These are phyloP conservation scores for Melanopsichium pennsylvanicum DNA, from an alignment of 1,284 basidiomycete species.

Conservation along the genomic window DNA sequence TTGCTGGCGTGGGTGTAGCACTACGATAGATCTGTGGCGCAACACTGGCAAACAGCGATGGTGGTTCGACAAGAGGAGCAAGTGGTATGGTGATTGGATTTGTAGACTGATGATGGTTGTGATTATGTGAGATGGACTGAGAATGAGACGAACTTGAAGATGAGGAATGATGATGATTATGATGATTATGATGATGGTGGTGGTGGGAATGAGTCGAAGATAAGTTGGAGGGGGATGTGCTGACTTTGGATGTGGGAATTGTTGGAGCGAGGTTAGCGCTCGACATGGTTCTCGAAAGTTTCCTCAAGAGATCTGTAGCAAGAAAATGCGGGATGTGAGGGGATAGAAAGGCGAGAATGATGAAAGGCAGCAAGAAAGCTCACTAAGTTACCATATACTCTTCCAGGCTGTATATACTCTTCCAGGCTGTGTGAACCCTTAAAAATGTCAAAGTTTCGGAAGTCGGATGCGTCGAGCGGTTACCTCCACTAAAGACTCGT, in stretches of 20 bases:
- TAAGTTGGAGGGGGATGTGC: conserved; percentile 1
- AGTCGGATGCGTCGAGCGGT: conserved; percentile 13
- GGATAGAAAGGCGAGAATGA: not conserved
- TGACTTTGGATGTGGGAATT: not conserved
- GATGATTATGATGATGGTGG: conserved; percentile 10
- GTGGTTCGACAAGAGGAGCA: conserved; percentile 48
- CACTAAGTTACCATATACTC: too few species aligned
- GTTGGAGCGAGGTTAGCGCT: conserved; percentile 20
- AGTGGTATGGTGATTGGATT: too few species aligned
- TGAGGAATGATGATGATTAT: too few species aligned
- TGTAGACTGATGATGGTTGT: too few species aligned
- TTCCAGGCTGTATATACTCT: too few species aligned
- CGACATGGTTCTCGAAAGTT: too few species aligned
- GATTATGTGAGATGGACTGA: not conserved
- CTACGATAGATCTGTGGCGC: conserved; percentile 59
- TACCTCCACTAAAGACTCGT: too few species aligned
- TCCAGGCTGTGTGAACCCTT: too few species aligned
- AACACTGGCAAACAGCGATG: conserved; percentile 51
- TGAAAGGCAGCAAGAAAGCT: too few species aligned
- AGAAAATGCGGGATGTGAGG: not conserved
- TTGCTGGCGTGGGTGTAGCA: conserved; percentile 36
- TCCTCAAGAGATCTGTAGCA: too few species aligned
- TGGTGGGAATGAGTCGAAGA: conserved; percentile 12
- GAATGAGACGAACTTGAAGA: not conserved
- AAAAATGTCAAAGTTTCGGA: not conserved